Evolutionary conservation across 1,284 basidiomycete genomes (phyloP).

Genomic region (Fomitopsis schrenkii): DNA sequence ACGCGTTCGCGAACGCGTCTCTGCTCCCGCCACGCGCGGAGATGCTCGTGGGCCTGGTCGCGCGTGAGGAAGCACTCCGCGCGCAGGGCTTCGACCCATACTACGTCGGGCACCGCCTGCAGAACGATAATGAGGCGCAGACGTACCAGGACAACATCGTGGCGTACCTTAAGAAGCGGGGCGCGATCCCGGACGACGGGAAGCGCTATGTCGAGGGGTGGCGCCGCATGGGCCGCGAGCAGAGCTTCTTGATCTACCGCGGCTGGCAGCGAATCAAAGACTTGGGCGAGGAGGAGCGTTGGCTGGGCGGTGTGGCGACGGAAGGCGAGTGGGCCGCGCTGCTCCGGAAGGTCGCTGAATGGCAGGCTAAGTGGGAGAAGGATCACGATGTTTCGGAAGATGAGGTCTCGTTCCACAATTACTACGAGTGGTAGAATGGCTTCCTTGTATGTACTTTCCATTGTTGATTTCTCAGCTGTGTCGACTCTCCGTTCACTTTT

Average conservation of each 20-base stretch:
- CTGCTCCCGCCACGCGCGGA: constrained; percentile 36
- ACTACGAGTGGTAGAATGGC: neutral
- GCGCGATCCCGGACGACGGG: constrained; percentile 37
- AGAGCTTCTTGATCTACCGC: constrained; percentile 31
- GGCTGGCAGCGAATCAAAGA: constrained; percentile 44
- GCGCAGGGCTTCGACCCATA: constrained; percentile 44
- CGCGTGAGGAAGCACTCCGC: constrained; percentile 36
- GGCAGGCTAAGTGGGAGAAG: constrained; percentile 43
- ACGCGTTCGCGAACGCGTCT: constrained; percentile 38
- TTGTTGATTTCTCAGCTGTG: too few species aligned
- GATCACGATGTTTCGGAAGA: constrained; percentile 9
- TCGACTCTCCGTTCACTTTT: too few species aligned
- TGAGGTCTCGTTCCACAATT: neutral
- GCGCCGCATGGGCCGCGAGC: constrained; percentile 34
- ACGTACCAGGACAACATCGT: constrained; percentile 49
- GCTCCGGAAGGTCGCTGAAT: constrained; percentile 41
- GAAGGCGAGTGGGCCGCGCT: constrained; percentile 46
- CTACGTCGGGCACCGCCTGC: constrained; percentile 42
- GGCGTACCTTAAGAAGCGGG: constrained; percentile 37
- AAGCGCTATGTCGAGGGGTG: constrained; percentile 45
- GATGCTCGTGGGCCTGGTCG: constrained; percentile 38
- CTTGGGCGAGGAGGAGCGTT: constrained; percentile 30
- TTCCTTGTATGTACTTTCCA: too few species aligned
- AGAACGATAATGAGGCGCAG: constrained; percentile 31
- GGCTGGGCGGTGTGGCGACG: constrained; percentile 34